Conservation (phyloP, 345 rosid species). For the Gossypium australe region DNA sequence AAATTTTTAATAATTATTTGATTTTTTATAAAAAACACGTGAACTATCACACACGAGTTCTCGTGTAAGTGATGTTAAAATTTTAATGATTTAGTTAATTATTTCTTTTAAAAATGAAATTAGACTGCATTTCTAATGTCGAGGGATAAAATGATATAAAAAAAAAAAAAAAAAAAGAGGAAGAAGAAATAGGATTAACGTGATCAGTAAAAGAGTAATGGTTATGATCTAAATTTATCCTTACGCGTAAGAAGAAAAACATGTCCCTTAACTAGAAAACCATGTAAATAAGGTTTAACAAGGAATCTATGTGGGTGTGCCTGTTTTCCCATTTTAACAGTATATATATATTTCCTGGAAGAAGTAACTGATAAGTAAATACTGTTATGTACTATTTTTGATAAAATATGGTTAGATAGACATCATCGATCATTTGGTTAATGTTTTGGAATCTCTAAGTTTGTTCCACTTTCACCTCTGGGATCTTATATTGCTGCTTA, state of each 20-base stretch:
- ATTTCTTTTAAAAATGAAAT: too few species aligned
- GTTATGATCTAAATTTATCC: too few species aligned
- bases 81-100: too few species aligned
- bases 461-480: neutral
- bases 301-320: neutral
- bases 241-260: neutral
- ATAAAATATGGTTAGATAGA: neutral
- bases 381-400: neutral
- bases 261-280: slow-evolving; percentile 1
- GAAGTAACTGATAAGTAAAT: neutral
- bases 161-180: too few species aligned
- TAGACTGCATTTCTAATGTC: too few species aligned
- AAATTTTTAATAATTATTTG: too few species aligned
- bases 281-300: neutral
- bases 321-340: neutral
- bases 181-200: too few species aligned
- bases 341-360: neutral
- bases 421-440: neutral
- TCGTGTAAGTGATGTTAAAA: too few species aligned
- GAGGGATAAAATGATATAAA: too few species aligned
- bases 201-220: too few species aligned
- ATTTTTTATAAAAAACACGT: too few species aligned
- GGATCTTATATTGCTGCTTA: slow-evolving; percentile 1
- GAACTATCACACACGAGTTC: too few species aligned
- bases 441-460: neutral